Percentiles rank a stretch among this genome's conserved stretches.
These are phyloP conservation scores for Amanita exitialis DNA, from an alignment of 768 basidiomycete species.

Conservation along the genomic window DNA sequence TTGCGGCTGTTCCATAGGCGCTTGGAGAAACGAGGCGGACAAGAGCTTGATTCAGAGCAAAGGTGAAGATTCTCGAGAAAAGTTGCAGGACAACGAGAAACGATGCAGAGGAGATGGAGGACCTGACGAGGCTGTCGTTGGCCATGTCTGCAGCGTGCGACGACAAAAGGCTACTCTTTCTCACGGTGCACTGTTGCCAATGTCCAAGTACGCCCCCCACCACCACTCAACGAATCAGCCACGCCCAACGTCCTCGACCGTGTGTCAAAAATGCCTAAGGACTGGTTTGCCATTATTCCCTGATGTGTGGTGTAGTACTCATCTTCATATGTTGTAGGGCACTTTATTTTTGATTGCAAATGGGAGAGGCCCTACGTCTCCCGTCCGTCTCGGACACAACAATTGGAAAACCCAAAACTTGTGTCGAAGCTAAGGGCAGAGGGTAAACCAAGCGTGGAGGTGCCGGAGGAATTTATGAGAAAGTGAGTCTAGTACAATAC, in stretches of 20 bases:
- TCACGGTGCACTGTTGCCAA: conserved; percentile 15
- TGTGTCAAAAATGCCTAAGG: conserved; percentile 77
- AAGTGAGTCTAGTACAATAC: conserved; percentile 33
- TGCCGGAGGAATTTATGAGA: conserved; percentile 86
- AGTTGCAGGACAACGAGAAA: conserved; percentile 84
- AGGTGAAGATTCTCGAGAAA: conserved; percentile 77
- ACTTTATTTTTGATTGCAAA: conserved; percentile 91
- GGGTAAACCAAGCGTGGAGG: conserved; percentile 70
- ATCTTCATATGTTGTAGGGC: conserved; percentile 37
- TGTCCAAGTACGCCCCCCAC: conserved; percentile 82
- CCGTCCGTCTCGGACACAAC: conserved; percentile 82
- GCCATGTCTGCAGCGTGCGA: not conserved
- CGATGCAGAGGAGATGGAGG: conserved; percentile 33
- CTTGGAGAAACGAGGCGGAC: conserved; percentile 77
- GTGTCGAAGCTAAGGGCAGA: conserved; percentile 59
- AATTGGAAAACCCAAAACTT: conserved; percentile 67
- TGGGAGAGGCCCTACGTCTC: conserved; percentile 70
- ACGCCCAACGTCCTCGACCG: conserved; percentile 50
- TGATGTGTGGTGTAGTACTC: not conserved
- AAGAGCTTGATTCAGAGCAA: conserved; percentile 79
- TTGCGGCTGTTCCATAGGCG: conserved; percentile 82
- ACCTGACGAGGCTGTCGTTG: conserved; percentile 17
- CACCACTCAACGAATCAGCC: conserved; percentile 50
- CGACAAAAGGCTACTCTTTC: not conserved
- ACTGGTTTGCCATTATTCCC: conserved; percentile 33